Evolutionary conservation across 140 eudicot species (phyloP).

Genomic region (Erigeron philadelphicus): DNA sequence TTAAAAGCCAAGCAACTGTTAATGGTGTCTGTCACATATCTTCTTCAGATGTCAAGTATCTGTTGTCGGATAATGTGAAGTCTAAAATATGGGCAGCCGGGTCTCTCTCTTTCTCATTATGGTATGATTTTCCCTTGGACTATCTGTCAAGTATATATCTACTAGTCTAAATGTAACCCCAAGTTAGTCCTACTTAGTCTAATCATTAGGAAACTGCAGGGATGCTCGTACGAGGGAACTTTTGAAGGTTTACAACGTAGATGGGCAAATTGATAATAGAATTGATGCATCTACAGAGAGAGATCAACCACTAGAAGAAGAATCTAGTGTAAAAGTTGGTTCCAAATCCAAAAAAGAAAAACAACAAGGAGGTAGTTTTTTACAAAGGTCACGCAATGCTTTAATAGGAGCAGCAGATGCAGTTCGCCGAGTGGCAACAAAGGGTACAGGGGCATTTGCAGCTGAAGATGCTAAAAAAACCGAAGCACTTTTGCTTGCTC

Average conservation of each 20-base stretch:
- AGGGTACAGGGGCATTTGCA: conserved; percentile 69
- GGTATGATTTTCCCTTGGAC: conserved; percentile 42
- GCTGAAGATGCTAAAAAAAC: conserved; percentile 82
- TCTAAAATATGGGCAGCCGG: conserved; percentile 91
- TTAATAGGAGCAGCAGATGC: conserved; percentile 99
- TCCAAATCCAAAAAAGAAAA: conserved; percentile 82
- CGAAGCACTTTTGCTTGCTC: conserved; percentile 69
- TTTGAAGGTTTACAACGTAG: conserved; percentile 73
- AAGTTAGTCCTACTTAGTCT: conserved; percentile 13
- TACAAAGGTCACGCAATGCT: conserved; percentile 90
- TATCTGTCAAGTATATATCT: background rate
- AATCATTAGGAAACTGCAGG: conserved; percentile 46
- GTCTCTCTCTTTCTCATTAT: conserved; percentile 69
- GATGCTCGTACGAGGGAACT: conserved; percentile 98
- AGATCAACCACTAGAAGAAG: conserved; percentile 75
- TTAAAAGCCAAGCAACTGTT: conserved; percentile 78
- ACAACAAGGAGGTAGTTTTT: conserved; percentile 58
- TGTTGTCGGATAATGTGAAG: conserved; percentile 61
- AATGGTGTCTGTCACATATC: conserved; percentile 83
- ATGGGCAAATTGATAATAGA: conserved; percentile 86
- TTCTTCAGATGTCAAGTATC: conserved; percentile 75
- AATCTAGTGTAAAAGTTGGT: conserved; percentile 57
- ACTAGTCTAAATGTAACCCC: background rate
- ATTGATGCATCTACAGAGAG: conserved; percentile 54
- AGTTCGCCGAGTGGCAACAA: conserved; percentile 89